These are phyloP conservation scores for Pythium grandisporangium DNA, from an alignment of 352 stramenopile species.

Conservation along the genomic window DNA sequence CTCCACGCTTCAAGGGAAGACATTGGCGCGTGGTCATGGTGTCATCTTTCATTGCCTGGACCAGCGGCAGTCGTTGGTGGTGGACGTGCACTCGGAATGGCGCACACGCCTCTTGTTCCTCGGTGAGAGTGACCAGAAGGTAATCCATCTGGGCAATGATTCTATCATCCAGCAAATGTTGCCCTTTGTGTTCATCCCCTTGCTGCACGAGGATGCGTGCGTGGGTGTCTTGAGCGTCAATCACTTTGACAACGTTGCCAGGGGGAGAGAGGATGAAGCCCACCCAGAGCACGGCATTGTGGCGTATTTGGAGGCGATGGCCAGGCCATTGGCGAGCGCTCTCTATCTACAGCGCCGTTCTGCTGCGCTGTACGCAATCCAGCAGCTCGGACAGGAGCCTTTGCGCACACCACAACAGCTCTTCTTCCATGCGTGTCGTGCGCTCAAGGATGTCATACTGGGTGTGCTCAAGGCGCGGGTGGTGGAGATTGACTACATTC, in stretches of 20 bases:
- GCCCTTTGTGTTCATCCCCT: conserved; percentile 51
- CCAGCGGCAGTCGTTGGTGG: conserved; percentile 21
- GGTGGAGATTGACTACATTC: conserved; percentile 36
- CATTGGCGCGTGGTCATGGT: conserved; percentile 32
- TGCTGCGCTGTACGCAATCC: conserved; percentile 33
- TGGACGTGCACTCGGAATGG: conserved; percentile 23
- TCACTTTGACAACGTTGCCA: conserved; percentile 40
- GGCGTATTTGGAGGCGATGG: conserved; percentile 30
- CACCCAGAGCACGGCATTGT: conserved; percentile 59
- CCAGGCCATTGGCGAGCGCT: conserved; percentile 26
- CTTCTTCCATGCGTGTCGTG: conserved; percentile 24
- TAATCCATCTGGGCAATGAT: background rate
- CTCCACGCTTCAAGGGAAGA: conserved; percentile 21
- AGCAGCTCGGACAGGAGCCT: conserved; percentile 22
- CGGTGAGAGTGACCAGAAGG: background rate
- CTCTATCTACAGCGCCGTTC: conserved; percentile 63
- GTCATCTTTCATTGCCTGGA: conserved; percentile 55
- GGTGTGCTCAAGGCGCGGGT: conserved; percentile 47
- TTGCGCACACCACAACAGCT: conserved; percentile 50
- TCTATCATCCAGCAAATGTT: conserved; percentile 14
- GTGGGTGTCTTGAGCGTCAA: conserved; percentile 59
- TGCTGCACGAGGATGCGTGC: conserved; percentile 51
- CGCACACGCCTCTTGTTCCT: conserved; percentile 16
- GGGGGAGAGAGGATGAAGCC: conserved; percentile 39
- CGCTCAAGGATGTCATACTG: conserved; percentile 32